These are phyloP conservation scores for Capronia americana DNA, from an alignment of 2,329 filamentous ascomycete genomes.

Conservation along the genomic window DNA sequence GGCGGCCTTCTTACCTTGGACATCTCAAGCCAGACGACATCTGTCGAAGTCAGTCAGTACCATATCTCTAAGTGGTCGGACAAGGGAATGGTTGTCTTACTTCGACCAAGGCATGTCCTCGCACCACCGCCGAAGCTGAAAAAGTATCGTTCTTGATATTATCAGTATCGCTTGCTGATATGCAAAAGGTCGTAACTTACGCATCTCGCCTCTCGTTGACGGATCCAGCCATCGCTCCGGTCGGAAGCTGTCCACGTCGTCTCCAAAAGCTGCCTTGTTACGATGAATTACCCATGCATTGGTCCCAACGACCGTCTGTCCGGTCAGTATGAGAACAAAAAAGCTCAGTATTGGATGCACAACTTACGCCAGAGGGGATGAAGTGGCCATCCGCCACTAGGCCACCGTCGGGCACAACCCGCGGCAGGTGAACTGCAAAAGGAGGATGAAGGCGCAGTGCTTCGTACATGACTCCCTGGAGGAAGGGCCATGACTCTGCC, in stretches of 20 bases:
- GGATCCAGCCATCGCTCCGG: slow-evolving; percentile 55
- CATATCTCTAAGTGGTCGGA: too few relatives aligned
- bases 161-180: too few relatives aligned
- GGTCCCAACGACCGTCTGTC: slow-evolving; percentile 13
- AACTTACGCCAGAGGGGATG: slow-evolving; percentile 5
- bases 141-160: neutral
- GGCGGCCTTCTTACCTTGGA: too few relatives aligned
- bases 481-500: slow-evolving; percentile 21
- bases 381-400: slow-evolving; percentile 23
- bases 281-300: slow-evolving; percentile 51
- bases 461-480: slow-evolving; percentile 30
- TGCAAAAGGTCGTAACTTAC: too few relatives aligned
- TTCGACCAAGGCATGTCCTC: slow-evolving; percentile 47
- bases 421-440: slow-evolving; percentile 36
- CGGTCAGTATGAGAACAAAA: too few relatives aligned
- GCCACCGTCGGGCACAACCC: slow-evolving; percentile 35
- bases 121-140: slow-evolving; percentile 57
- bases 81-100: slow-evolving; percentile 6
- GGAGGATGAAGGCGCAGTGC: slow-evolving; percentile 33
- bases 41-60: too few relatives aligned
- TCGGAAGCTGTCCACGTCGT: slow-evolving; percentile 48
- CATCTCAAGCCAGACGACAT: too few relatives aligned
- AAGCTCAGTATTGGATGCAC: too few relatives aligned
- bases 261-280: slow-evolving; percentile 48
- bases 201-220: neutral